Conservation (phyloP, 257 asterid genomes). For the Nicotiana sylvestris region DNA sequence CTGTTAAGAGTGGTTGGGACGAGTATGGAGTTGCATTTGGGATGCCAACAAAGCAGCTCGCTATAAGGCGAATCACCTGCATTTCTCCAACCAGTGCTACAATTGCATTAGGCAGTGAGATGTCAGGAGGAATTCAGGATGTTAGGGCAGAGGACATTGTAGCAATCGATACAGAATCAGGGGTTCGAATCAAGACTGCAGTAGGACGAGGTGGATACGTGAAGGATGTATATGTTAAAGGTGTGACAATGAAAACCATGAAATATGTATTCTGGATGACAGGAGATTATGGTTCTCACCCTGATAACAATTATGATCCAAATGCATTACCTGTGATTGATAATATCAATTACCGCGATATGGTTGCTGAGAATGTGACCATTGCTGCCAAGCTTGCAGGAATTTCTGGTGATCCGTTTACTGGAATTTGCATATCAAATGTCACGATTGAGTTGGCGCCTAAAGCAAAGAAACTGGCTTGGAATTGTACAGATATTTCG, state of each 20-base stretch:
- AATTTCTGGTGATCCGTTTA: conserved; percentile 51
- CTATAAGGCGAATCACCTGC: conserved; percentile 75
- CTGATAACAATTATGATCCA: conserved; percentile 75
- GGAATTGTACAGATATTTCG: conserved; percentile 79
- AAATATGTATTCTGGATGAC: conserved; percentile 97
- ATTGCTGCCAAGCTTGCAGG: conserved; percentile 65
- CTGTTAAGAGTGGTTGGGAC: conserved; percentile 98
- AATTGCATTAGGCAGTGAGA: conserved; percentile 92
- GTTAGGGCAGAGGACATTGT: conserved; percentile 72
- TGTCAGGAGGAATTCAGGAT: conserved; percentile 94
- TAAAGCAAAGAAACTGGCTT: conserved; percentile 55
- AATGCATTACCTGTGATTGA: conserved; percentile 76
- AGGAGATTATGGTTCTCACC: conserved; percentile 85
- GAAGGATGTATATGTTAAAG: conserved; percentile 63
- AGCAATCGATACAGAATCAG: conserved; percentile 85
- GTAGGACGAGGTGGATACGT: conserved; percentile 87
- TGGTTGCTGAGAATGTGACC: conserved; percentile 88
- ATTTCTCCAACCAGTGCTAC: conserved; percentile 83
- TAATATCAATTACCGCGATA: conserved; percentile 72
- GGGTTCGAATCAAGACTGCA: conserved; percentile 76
- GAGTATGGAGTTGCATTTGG: conserved; percentile 83
- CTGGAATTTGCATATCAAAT: conserved; percentile 67
- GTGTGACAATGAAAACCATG: conserved; percentile 85
- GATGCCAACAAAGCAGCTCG: conserved; percentile 88
- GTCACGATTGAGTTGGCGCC: conserved; percentile 64